Evolutionary conservation across 2,329 filamentous ascomycete genomes (phyloP).

Genomic region (Ilyonectria sp.): DNA sequence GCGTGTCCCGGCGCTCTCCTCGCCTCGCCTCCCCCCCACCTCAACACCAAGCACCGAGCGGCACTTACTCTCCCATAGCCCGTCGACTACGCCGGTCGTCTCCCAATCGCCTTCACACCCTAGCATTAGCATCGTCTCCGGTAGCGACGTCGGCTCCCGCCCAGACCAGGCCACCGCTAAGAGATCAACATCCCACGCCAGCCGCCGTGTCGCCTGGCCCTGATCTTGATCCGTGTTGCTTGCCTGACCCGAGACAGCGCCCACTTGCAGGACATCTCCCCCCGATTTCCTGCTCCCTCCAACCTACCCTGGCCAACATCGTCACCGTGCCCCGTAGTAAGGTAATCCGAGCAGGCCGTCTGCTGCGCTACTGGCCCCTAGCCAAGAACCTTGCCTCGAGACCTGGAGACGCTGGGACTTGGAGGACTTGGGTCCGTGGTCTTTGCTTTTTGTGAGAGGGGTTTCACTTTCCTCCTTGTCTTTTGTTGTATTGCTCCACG

Average conservation of each 20-base stretch:
- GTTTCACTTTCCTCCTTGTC: constrained; percentile 47
- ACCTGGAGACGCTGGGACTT: constrained; percentile 34
- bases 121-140: constrained; percentile 35
- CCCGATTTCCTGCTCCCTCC: constrained; percentile 20
- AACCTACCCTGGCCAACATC: constrained; percentile 41
- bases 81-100: not conserved
- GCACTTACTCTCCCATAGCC: constrained; percentile 12
- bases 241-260: constrained; percentile 21
- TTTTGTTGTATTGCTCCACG: constrained; percentile 42
- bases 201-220: constrained; percentile 36
- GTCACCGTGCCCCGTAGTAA: constrained; percentile 43
- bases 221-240: constrained; percentile 44
- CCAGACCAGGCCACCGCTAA: constrained; percentile 20
- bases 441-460: constrained; percentile 49
- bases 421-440: constrained; percentile 26
- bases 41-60: constrained; percentile 25
- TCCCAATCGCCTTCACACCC: constrained; percentile 14
- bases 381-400: constrained; percentile 41
- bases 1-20: not conserved
- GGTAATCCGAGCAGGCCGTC: constrained; percentile 34
- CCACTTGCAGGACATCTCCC: constrained; percentile 1
- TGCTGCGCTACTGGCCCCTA: constrained; percentile 44
- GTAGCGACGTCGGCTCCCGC: constrained; percentile 32
- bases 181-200: constrained; percentile 35
- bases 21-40: not conserved